Evolutionary conservation across 2,329 filamentous ascomycete species (phyloP), one percentile per base, ranked within the genome.

Genomic region (Aplosporella prunicola): DNA sequence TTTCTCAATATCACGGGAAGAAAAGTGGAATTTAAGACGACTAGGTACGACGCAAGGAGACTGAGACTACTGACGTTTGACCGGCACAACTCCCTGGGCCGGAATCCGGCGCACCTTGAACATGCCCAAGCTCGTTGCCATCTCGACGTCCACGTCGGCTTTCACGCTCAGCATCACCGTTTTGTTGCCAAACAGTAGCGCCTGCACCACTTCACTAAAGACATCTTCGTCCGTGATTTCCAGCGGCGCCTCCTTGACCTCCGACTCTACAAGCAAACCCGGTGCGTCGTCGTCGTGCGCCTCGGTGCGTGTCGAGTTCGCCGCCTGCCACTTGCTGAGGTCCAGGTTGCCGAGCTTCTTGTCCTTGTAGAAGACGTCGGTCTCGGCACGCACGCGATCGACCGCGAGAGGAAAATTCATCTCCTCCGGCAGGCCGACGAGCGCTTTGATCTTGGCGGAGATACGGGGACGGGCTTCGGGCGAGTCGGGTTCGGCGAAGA

Each of bases 351-450:
- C 91, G 42, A 98, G 75, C 56, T 89, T 83, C 36, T 78, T 69
- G 17, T 71, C 71, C 46, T 83, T 68, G 60, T 93, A 95, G 48
- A 76, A 83, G 3, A 96, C 79, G 53, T 93, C 78, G 4, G 87
- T 81, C 37, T 74, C 73, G 2, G 89, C 86, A 36, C 78, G 75
- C 32, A 98, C 76, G 41, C 71, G 72, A 24, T 78, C 78, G 27
- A 96, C 84, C 43, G 82, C 77, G 35, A 98, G 64, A 34, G 80
- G 75, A 47, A 96, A 81, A 51, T 93, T 87, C 70, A 96, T 80
- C 55, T 94, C 82, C 28, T 83, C 72, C 0, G 91, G 91, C 22
- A 96, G 59, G 9, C 69, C 76, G 17, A 93, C 80, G 13, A 88
- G 67, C 9, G 88, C 88, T 43, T 83, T 69, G 30, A 95, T 81